Conservation (phyloP, 2,329 filamentous ascomycete genomes). For the Pezicula rhizophila region DNA sequence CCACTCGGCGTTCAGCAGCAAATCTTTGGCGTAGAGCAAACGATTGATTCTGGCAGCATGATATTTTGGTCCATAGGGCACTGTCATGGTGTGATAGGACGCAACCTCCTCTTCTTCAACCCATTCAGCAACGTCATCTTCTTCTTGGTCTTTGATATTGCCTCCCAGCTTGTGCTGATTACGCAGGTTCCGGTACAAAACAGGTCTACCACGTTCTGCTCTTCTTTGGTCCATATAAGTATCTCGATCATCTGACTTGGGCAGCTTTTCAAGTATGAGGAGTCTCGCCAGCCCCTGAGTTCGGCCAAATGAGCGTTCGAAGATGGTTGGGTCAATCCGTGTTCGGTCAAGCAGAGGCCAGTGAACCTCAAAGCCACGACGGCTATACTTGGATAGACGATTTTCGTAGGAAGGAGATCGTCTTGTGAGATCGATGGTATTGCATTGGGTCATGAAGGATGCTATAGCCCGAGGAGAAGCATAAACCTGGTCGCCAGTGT, state of each 20-base stretch:
- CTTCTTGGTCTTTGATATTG: conserved; percentile 71
- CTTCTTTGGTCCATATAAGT: conserved; percentile 65
- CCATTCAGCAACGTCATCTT: conserved; percentile 83
- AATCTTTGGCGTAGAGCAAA: conserved; percentile 72
- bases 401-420: conserved; percentile 86
- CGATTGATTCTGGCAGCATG: conserved; percentile 71
- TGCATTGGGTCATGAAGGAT: conserved; percentile 76
- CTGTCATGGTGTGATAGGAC: conserved; percentile 72
- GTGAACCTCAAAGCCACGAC: conserved; percentile 77
- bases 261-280: conserved; percentile 73
- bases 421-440: conserved; percentile 71
- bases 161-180: conserved; percentile 44
- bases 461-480: conserved; percentile 70
- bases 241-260: conserved; percentile 62
- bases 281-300: conserved; percentile 74
- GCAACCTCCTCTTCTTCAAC: conserved; percentile 69
- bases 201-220: conserved; percentile 64
- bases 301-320: conserved; percentile 71
- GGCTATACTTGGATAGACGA: conserved; percentile 77
- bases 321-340: conserved; percentile 80
- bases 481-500: conserved; percentile 75
- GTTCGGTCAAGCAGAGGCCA: conserved; percentile 70
- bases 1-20: conserved; percentile 83
- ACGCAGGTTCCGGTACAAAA: conserved; percentile 35
- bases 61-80: conserved; percentile 59